A percentile compares a stretch with the other conserved stretches of the same genome.
Evolutionary conservation across 345 rosid genomes (phyloP).

Genomic region (Raphanus sativus): DNA sequence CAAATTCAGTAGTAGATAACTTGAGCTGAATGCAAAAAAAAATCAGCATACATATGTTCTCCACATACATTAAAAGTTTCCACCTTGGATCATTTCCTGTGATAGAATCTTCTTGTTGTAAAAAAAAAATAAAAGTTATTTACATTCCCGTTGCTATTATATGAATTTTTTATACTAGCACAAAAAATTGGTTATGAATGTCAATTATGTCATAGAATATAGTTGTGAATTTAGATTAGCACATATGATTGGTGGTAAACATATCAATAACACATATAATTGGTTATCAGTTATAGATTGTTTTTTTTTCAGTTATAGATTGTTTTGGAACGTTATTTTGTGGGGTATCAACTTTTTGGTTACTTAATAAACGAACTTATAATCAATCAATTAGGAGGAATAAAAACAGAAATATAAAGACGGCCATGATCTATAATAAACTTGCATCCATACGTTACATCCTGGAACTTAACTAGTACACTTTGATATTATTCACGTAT

Average conservation of each 20-base stretch:
- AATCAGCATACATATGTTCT: too few relatives aligned
- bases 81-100: too few relatives aligned
- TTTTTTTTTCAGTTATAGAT: too few relatives aligned
- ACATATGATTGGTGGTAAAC: not conserved
- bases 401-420: not conserved
- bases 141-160: not conserved
- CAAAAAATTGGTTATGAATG: not conserved
- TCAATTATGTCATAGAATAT: not conserved
- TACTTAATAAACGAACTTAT: conserved; percentile 18
- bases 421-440: conserved; percentile 25
- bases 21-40: too few relatives aligned
- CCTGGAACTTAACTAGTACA: not conserved
- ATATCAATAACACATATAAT: not conserved
- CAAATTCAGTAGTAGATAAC: too few relatives aligned
- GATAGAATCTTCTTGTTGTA: too few relatives aligned
- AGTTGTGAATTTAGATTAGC: not conserved
- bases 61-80: too few relatives aligned
- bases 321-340: conserved; percentile 19
- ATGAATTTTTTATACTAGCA: not conserved
- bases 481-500: not conserved
- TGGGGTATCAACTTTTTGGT: conserved; percentile 9
- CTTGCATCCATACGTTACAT: conserved; percentile 28
- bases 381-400: not conserved
- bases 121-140: not conserved
- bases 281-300: not conserved